These are phyloP conservation scores for Sanghuangporus sanghuang DNA, from an alignment of 1,284 basidiomycete species.

Conservation along the genomic window DNA sequence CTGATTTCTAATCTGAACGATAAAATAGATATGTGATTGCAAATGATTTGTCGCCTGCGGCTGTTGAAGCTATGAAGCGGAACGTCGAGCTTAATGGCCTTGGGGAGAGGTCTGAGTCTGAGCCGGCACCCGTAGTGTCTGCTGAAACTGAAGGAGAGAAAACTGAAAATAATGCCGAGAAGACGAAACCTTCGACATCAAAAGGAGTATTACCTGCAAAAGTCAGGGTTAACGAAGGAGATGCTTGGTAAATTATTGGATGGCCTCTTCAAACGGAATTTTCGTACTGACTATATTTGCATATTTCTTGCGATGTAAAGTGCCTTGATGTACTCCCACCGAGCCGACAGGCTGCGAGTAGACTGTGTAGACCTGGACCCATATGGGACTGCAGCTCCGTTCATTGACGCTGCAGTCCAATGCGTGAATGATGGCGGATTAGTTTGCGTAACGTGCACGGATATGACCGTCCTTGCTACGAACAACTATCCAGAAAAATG, in stretches of 20 bases:
- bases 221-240: conserved; percentile 83
- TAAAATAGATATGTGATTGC: conserved; percentile 73
- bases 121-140: neutral
- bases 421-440: conserved; percentile 85
- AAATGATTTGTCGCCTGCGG: conserved; percentile 86
- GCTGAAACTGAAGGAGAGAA: neutral
- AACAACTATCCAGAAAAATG: conserved; percentile 97
- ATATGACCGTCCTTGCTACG: conserved; percentile 90
- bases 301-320: conserved; percentile 33
- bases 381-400: conserved; percentile 95
- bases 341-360: conserved; percentile 68
- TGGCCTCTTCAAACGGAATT: neutral
- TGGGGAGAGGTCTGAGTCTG: conserved; percentile 32
- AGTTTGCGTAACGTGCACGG: conserved; percentile 95
- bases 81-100: conserved; percentile 91
- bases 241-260: conserved; percentile 70
- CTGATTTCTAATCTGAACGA: conserved; percentile 5
- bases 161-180: neutral
- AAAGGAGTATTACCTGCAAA: conserved; percentile 33
- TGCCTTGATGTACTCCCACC: conserved; percentile 88
- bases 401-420: conserved; percentile 96
- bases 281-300: neutral
- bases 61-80: conserved; percentile 81
- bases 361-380: conserved; percentile 97
- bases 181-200: conserved; percentile 18